These are phyloP conservation scores for Enterocytospora artemiae DNA, from an alignment of 371 early-diverging fungal species.

Conservation along the genomic window DNA sequence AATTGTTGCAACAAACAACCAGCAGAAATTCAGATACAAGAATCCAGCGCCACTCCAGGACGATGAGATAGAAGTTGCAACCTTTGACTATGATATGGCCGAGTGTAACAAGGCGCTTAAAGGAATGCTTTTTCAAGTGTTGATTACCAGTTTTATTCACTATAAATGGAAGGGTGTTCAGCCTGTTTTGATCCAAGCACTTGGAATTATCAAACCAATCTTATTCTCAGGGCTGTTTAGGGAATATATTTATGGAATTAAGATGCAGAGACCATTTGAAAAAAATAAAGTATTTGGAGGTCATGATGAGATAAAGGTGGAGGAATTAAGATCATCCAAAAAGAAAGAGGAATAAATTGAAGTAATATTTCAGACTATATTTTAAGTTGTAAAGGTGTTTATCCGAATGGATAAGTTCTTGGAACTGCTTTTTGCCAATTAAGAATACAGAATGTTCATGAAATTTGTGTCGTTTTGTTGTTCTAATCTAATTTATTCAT, in stretches of 20 bases:
- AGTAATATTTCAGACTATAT: too few relatives aligned
- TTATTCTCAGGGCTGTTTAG: slow-evolving; percentile 54
- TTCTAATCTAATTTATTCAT: too few relatives aligned
- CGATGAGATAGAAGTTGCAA: slow-evolving; percentile 55
- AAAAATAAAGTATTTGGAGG: slow-evolving; percentile 49
- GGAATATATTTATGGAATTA: slow-evolving; percentile 47
- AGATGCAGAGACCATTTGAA: slow-evolving; percentile 57
- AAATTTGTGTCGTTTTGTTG: too few relatives aligned
- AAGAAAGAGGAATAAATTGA: slow-evolving; percentile 9
- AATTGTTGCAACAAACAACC: slow-evolving; percentile 42
- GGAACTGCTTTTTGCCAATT: too few relatives aligned
- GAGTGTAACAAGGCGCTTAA: slow-evolving; percentile 44
- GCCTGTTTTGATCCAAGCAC: slow-evolving; percentile 47
- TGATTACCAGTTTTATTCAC: slow-evolving; percentile 46
- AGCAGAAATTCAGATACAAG: slow-evolving; percentile 45
- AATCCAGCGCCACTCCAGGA: slow-evolving; percentile 37
- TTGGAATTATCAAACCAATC: slow-evolving; percentile 47
- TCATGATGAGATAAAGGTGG: slow-evolving; percentile 13
- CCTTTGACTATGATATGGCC: slow-evolving; percentile 51
- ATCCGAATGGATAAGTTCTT: too few relatives aligned
- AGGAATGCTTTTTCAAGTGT: slow-evolving; percentile 27
- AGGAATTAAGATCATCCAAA: neutral
- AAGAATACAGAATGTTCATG: too few relatives aligned
- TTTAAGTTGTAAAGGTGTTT: too few relatives aligned
- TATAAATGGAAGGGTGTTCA: slow-evolving; percentile 45